Conservation (phyloP, 345 rosid genomes). For the Iberis pinnata region DNA sequence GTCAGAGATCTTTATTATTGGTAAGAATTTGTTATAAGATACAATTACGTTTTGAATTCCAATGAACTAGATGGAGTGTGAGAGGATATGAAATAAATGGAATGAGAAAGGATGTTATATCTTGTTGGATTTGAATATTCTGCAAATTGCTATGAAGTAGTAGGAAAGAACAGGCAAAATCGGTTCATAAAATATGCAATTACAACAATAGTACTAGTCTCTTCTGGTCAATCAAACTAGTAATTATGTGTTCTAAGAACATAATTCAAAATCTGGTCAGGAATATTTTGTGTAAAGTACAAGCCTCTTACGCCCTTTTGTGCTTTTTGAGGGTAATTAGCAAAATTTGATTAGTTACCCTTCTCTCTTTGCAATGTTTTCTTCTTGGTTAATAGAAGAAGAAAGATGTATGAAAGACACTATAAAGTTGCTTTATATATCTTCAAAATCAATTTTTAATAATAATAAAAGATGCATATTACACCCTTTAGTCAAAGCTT, state of each 20-base stretch:
- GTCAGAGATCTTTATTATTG: too few species aligned
- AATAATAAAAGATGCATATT: conserved; percentile 23
- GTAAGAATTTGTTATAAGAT: too few species aligned
- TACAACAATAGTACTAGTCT: conserved; percentile 24
- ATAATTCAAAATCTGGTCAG: conserved; percentile 29
- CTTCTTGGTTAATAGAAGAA: conserved; percentile 28
- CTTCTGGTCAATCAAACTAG: conserved; percentile 48
- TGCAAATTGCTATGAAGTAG: too few species aligned
- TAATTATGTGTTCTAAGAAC: conserved; percentile 34
- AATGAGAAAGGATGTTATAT: too few species aligned
- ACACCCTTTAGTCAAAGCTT: conserved; percentile 5
- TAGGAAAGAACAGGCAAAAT: conserved; percentile 41
- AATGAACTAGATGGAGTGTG: too few species aligned
- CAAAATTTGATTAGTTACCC: conserved; percentile 29
- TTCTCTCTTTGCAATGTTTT: conserved; percentile 25
- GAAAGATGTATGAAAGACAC: conserved; percentile 26
- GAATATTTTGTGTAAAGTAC: conserved; percentile 44
- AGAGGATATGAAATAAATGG: too few species aligned
- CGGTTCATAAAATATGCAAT: conserved; percentile 41
- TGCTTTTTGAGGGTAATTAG: conserved; percentile 23
- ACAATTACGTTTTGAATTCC: too few species aligned
- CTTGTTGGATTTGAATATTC: too few species aligned
- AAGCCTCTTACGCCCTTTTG: conserved; percentile 29
- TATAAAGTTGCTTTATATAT: conserved; percentile 38
- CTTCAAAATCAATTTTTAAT: conserved; percentile 31